Evolutionary conservation across 2,329 filamentous ascomycete species (phyloP).

Genomic region (Stagonosporopsis chrysanthemi): DNA sequence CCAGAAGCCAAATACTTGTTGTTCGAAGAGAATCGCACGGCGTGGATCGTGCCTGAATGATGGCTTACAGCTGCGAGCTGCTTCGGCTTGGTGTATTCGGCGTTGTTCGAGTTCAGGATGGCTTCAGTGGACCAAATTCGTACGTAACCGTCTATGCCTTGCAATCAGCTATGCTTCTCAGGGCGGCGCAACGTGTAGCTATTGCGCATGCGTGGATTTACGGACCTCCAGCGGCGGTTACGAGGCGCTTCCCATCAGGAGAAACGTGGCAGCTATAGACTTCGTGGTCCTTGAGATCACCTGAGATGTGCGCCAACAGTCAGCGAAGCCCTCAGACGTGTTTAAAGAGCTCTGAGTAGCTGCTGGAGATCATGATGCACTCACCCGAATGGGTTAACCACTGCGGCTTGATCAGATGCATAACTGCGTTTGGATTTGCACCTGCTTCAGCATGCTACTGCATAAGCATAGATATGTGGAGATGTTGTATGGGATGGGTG

Average conservation of each 20-base stretch:
- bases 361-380: conserved; percentile 36
- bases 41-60: conserved; percentile 96
- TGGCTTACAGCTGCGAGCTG: conserved; percentile 99
- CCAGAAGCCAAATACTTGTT: conserved; percentile 95
- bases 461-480: conserved; percentile 31
- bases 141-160: conserved; percentile 81
- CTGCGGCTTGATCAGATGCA: conserved; percentile 83
- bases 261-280: conserved; percentile 99
- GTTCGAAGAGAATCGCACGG: conserved; percentile 94
- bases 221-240: conserved; percentile 90
- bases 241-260: conserved; percentile 88
- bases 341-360: conserved; percentile 8
- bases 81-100: conserved; percentile 77
- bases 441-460: conserved; percentile 35
- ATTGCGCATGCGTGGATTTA: conserved; percentile 26
- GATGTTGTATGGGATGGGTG: conserved; percentile 10
- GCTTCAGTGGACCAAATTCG: conserved; percentile 97
- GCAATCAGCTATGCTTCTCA: conserved; percentile 26
- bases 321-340: conserved; percentile 14
- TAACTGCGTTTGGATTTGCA: conserved; percentile 40
- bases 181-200: conserved; percentile 29
- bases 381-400: conserved; percentile 93
- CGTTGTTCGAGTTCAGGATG: conserved; percentile 80
- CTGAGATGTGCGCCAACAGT: conserved; percentile 53
- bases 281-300: conserved; percentile 97